Evolutionary conservation across 2,329 filamentous ascomycete species (phyloP), one percentile per base, ranked within the genome.

Genomic region (Sordariomycetes sp.): DNA sequence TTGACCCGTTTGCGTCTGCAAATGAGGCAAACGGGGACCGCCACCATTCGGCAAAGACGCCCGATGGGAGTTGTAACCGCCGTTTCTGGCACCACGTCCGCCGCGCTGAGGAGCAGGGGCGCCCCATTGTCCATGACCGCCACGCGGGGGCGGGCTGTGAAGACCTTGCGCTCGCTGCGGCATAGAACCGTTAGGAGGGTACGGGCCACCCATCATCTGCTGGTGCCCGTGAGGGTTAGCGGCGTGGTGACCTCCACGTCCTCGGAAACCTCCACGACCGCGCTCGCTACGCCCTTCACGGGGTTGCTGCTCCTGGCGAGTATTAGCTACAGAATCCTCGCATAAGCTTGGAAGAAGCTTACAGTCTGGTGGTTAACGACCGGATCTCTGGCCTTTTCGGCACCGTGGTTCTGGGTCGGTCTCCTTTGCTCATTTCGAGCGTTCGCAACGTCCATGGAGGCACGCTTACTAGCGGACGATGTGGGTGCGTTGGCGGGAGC

Each of bases 371-470:
- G 43, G 30, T 60, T 50, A 4, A 45, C 25, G 25, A 47, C 42
- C 6, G 48, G 37, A 17, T 65, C 56, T 46, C 66, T 72, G n/a
- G 48, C 39, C 45, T 64, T 60, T 21, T 68, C 66, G 20, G 46
- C 36, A 19, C 42, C 40, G 24, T 55, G 26, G 21, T 47, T 54
- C 26, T 50, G 42, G 2, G 59, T 43, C 5, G 57, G 38, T 52
- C 72, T 75, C 39, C 67, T 67, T 39, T 63, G 56, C 25, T 71
- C 68, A 30, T 63, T 25, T 70, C 67, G 30, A 25, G 52, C 39
- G 21, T 45, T 48, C 8, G 55, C 45, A 3, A 46, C 50, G 38
- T 74, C 70, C 12, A 60, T 42, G 1, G 65, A 58, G 14, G 50
- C 51, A 30, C 67, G 66, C 51, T 73, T 75, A 25, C 56, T 49